phyloP scores from a whole-genome alignment of 495 filamentous ascomycete species.

The Glarea lozoyensis region DNA sequence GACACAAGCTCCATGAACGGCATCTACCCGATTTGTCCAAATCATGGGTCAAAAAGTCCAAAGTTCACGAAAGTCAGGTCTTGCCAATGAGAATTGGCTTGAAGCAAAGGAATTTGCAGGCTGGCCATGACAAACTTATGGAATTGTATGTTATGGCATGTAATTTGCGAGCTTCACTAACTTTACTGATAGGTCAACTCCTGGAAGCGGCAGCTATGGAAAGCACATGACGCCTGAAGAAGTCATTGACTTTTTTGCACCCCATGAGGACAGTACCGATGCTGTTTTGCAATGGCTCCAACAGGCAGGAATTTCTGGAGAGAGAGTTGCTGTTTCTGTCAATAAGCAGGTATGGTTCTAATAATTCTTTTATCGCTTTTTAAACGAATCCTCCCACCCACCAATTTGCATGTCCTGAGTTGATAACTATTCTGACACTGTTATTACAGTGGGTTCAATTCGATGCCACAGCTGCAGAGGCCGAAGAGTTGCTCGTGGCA shows the following conservation, averaged over 20 bases:
- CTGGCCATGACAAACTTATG: constrained; percentile 45
- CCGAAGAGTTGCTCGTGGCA: constrained; percentile 13
- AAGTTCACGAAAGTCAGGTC: constrained; percentile 11
- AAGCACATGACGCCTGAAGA: constrained; percentile 19
- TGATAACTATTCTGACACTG: constrained; percentile 4
- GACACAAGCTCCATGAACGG: constrained; percentile 27
- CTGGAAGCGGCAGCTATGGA: constrained; percentile 16
- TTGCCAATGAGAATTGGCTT: constrained; percentile 39
- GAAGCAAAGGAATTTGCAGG: constrained; percentile 41
- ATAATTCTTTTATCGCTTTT: background rate
- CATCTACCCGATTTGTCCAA: constrained; percentile 22
- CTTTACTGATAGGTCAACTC: constrained; percentile 10
- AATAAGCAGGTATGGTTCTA: constrained; percentile 15
- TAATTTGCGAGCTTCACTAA: background rate
- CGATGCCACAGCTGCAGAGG: constrained; percentile 16
- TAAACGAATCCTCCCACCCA: too few relatives aligned
- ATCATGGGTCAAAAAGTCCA: constrained; percentile 12
- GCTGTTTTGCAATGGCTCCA: constrained; percentile 16
- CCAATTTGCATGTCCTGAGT: too few relatives aligned
- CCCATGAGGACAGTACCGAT: constrained; percentile 7
- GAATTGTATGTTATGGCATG: constrained; percentile 29
- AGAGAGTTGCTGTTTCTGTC: constrained; percentile 7
- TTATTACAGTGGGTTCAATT: constrained; percentile 13
- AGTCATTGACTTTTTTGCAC: constrained; percentile 19
- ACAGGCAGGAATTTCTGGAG: constrained; percentile 11